These are phyloP conservation scores for Lecanoromycetidae sp. DNA, from an alignment of 2,329 filamentous ascomycete species.

Conservation along the genomic window DNA sequence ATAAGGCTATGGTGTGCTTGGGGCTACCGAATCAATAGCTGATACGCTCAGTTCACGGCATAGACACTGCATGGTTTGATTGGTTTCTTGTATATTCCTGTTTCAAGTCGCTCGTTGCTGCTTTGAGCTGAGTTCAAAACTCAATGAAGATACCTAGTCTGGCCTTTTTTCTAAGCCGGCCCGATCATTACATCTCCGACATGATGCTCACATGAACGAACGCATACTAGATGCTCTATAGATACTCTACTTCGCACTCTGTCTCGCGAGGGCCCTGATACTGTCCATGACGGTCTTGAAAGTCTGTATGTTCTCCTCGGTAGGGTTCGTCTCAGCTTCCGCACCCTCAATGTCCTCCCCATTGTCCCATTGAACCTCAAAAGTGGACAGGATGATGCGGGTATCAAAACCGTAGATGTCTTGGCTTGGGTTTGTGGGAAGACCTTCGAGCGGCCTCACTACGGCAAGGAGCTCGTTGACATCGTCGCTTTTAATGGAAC, in stretches of 20 bases:
- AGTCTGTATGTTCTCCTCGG: constrained; percentile 13
- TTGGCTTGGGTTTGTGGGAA: constrained; percentile 6
- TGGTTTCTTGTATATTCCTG: no score
- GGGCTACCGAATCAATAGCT: no score
- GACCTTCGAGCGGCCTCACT: constrained; percentile 1
- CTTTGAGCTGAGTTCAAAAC: no score
- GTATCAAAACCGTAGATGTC: constrained; percentile 13
- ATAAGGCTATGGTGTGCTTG: no score
- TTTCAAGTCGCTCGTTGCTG: no score
- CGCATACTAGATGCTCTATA: no score
- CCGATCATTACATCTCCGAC: no score
- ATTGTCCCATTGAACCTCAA: constrained; percentile 15
- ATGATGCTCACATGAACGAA: no score
- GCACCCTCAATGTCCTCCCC: constrained; percentile 12
- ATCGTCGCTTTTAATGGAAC: constrained; percentile 12
- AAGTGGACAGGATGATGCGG: constrained; percentile 4
- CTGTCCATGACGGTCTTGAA: constrained; percentile 15
- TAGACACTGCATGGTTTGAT: no score
- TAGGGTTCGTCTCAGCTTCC: constrained; percentile 2
- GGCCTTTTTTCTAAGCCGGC: no score
- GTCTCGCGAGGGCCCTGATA: constrained; percentile 6
- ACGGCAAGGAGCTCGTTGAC: constrained; percentile 7
- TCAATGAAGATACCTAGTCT: no score
- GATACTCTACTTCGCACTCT: constrained; percentile 11
- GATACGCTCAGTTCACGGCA: no score